These are phyloP conservation scores for Candida pini DNA, from an alignment of 805 yeast genomes.

Conservation along the genomic window DNA sequence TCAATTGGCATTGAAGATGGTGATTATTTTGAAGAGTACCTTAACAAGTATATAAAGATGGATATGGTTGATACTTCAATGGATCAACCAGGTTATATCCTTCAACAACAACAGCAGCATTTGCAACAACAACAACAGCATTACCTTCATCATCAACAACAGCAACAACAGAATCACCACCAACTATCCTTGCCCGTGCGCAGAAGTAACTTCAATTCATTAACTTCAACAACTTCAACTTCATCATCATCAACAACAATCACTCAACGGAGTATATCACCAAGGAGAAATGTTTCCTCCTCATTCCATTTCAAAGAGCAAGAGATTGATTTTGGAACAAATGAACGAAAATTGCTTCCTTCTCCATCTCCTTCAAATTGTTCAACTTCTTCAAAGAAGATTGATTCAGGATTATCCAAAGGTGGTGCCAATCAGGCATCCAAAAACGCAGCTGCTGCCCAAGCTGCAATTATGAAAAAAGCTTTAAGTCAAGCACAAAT, in stretches of 20 bases:
- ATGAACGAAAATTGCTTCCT: neutral
- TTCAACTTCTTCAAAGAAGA: too few relatives aligned
- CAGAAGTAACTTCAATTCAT: too few relatives aligned
- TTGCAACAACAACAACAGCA: neutral
- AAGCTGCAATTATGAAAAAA: conserved; percentile 7
- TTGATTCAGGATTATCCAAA: neutral
- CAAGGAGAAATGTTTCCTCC: conserved; percentile 8
- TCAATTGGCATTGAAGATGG: too few relatives aligned
- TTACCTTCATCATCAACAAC: neutral
- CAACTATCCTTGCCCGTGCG: too few relatives aligned
- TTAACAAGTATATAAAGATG: conserved; percentile 15
- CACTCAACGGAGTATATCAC: neutral
- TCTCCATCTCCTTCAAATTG: neutral
- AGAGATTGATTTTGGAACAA: neutral
- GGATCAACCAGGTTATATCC: neutral
- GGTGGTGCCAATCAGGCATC: neutral
- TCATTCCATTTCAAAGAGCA: conserved; percentile 7
- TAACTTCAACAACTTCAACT: neutral
- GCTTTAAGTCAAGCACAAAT: conserved; percentile 18
- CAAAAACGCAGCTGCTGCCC: neutral
- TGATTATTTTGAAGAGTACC: conserved; percentile 13
- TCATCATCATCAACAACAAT: neutral
- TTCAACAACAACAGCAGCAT: neutral
- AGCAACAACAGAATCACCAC: neutral
- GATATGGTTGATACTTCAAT: conserved; percentile 11